phyloP scores from a whole-genome alignment of 1,284 basidiomycete species.

The Puccinia hordei region DNA sequence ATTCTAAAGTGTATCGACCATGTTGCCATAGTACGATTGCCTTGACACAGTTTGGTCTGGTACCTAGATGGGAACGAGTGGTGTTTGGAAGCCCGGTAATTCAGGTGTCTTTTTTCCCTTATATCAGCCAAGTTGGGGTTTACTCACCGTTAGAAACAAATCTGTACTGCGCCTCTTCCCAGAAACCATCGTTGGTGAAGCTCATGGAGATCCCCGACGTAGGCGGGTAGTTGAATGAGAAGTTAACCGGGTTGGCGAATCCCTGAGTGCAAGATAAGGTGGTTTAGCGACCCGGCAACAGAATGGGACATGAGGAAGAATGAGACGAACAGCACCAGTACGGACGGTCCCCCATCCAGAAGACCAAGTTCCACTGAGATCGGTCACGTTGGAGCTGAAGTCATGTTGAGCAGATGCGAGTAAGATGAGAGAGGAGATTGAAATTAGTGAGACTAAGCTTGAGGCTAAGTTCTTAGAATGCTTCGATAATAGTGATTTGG shows the following conservation, averaged over 20 bases:
- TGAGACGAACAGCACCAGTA: slow-evolving; percentile 55
- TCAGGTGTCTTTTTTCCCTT: too few relatives aligned
- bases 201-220: slow-evolving; percentile 58
- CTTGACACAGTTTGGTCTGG: slow-evolving; percentile 56
- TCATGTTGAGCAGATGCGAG: slow-evolving; percentile 46
- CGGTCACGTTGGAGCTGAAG: slow-evolving; percentile 44
- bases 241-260: slow-evolving; percentile 58
- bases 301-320: background rate
- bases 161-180: slow-evolving; percentile 58
- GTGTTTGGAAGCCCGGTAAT: background rate
- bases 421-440: background rate
- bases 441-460: background rate
- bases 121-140: background rate
- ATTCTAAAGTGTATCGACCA: slow-evolving; percentile 56
- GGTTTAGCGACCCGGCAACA: background rate
- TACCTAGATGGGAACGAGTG: slow-evolving; percentile 14
- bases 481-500: background rate
- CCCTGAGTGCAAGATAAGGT: slow-evolving; percentile 41
- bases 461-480: background rate
- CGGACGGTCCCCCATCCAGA: slow-evolving; percentile 55
- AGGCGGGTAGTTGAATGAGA: slow-evolving; percentile 56
- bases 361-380: slow-evolving; percentile 56
- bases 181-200: slow-evolving; percentile 58
- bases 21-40: slow-evolving; percentile 59
- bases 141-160: slow-evolving; percentile 56